phyloP scores from a whole-genome alignment of 805 yeast species.

The Candida piceae region DNA sequence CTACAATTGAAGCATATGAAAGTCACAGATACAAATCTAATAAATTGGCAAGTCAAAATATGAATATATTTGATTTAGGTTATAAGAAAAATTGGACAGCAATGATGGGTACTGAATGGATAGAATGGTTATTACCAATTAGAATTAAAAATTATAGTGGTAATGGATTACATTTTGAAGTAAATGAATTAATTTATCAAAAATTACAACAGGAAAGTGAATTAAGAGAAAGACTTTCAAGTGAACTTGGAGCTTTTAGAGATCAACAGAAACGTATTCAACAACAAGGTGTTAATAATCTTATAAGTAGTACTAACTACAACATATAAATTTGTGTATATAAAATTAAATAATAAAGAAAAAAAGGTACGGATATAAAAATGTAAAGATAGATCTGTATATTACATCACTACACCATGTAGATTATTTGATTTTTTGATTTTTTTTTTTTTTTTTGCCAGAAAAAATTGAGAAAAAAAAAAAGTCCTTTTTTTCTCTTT shows the following conservation, averaged over 20 bases:
- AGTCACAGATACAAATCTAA: slow-evolving; percentile 41
- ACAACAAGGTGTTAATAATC: slow-evolving; percentile 13
- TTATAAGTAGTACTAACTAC: no score
- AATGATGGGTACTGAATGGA: slow-evolving; percentile 66
- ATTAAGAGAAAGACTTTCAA: slow-evolving; percentile 41
- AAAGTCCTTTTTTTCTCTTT: no score
- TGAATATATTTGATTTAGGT: slow-evolving; percentile 79
- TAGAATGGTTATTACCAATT: slow-evolving; percentile 69
- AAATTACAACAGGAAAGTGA: slow-evolving; percentile 36
- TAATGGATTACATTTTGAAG: slow-evolving; percentile 49
- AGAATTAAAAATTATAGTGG: slow-evolving; percentile 18
- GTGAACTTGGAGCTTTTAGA: slow-evolving; percentile 32
- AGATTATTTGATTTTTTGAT: no score
- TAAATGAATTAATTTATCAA: slow-evolving; percentile 38
- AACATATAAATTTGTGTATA: no score
- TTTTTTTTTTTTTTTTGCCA: no score
- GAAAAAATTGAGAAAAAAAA: no score
- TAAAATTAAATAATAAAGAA: neutral
- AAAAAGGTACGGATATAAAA: neutral
- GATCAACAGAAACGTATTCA: slow-evolving; percentile 18
- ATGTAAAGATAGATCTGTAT: no score
- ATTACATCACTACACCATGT: no score
- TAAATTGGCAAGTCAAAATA: slow-evolving; percentile 37
- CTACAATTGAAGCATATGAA: slow-evolving; percentile 79
- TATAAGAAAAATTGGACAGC: slow-evolving; percentile 51